Conservation (phyloP, 2,329 filamentous ascomycete species). For the Nemania sp. region DNA sequence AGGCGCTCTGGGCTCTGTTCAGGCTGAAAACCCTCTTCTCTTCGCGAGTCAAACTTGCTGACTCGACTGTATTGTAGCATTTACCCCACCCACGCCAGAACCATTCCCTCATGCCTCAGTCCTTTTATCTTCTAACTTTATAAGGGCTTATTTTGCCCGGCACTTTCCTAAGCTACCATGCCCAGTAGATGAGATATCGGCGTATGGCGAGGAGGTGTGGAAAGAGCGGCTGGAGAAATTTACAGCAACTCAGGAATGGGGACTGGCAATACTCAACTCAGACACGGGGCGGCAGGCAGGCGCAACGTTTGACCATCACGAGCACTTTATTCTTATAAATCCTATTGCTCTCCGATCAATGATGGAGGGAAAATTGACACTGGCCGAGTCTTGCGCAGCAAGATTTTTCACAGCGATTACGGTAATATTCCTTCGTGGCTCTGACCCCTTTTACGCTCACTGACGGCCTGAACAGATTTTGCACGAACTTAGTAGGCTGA, state of each 20-base stretch:
- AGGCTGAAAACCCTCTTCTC: not conserved
- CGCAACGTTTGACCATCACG: not conserved
- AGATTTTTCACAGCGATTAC: not conserved
- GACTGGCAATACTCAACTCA: not conserved
- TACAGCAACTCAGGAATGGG: not conserved
- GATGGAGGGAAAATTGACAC: not conserved
- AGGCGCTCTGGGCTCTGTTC: not conserved
- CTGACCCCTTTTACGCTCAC: not conserved
- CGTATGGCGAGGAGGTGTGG: not conserved
- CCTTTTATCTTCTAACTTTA: conserved; percentile 13
- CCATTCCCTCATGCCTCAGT: not conserved
- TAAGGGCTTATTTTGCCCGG: not conserved
- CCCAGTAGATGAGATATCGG: not conserved
- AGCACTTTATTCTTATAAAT: not conserved
- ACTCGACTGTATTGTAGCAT: not conserved
- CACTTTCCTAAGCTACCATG: not conserved
- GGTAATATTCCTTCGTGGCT: not conserved
- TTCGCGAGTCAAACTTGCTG: not conserved
- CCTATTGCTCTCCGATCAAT: not conserved
- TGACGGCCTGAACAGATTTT: conserved; percentile 12
- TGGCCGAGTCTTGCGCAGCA: conserved; percentile 15
- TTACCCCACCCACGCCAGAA: not conserved
- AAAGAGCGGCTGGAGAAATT: not conserved
- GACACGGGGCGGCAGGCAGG: not conserved
- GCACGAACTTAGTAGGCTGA: conserved; percentile 22